These are phyloP conservation scores for Exserohilum turcica DNA, from an alignment of 2,329 filamentous ascomycete genomes.

Conservation along the genomic window DNA sequence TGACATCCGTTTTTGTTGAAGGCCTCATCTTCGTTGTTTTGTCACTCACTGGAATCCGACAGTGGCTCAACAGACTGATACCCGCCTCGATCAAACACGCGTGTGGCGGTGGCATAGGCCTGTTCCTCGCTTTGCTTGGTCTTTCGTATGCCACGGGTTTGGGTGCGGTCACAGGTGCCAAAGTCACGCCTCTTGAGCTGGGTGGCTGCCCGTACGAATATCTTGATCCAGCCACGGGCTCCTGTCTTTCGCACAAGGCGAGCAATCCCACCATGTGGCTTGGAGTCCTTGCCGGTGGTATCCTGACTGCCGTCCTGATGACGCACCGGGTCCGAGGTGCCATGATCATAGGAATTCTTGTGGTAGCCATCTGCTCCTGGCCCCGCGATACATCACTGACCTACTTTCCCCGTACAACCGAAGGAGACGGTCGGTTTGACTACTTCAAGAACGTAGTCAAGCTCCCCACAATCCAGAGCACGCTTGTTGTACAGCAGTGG, in stretches of 20 bases:
- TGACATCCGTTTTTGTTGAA: slow-evolving; percentile 88
- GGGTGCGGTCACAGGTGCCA: slow-evolving; percentile 72
- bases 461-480: slow-evolving; percentile 76
- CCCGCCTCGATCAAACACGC: slow-evolving; percentile 85
- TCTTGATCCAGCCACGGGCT: slow-evolving; percentile 47
- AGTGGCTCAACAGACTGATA: slow-evolving; percentile 67
- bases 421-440: slow-evolving; percentile 73
- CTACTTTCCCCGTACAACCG: slow-evolving; percentile 74
- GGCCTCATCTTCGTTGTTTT: slow-evolving; percentile 83
- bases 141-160: slow-evolving; percentile 83
- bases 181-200: slow-evolving; percentile 71
- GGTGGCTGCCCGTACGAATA: slow-evolving; percentile 71
- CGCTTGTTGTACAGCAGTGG: slow-evolving; percentile 75
- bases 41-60: slow-evolving; percentile 72
- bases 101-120: slow-evolving; percentile 88
- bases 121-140: slow-evolving; percentile 79
- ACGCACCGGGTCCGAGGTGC: slow-evolving; percentile 86
- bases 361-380: slow-evolving; percentile 89
- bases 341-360: slow-evolving; percentile 78
- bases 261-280: slow-evolving; percentile 83
- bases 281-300: slow-evolving; percentile 82
- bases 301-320: slow-evolving; percentile 79
- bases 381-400: slow-evolving; percentile 76
- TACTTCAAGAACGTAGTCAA: slow-evolving; percentile 88
- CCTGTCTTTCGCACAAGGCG: slow-evolving; percentile 75